Evolutionary conservation across 495 filamentous ascomycete species (phyloP), one percentile per base, ranked within the genome.

Genomic region (Delitschia confertaspora): DNA sequence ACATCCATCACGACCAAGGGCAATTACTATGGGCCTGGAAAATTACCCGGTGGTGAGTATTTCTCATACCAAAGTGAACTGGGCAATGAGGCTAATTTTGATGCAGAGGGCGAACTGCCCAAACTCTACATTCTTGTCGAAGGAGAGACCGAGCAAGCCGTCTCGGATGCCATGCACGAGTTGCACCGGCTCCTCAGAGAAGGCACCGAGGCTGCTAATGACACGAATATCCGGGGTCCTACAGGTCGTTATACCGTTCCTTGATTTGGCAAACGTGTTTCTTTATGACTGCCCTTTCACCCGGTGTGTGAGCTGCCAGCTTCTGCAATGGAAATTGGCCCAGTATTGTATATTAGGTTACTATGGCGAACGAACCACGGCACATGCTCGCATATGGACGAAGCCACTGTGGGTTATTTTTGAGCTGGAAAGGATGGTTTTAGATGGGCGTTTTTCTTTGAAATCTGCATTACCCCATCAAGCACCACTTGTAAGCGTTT

Each of bases 1-100:
- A 95, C 88, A 5, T 93, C 85, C 3, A 99, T 99, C 63, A 99
- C 91, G 0, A 95, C 86, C 32, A 99, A 99, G 65, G 91, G 91
- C 42, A 89, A 69, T 42, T 96, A 82, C 64, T 96, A 95, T 52
- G 62, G 80, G 1, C 35, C 78, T 1, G 91, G 88, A 39, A 94
- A 91, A 61, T 78, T 82, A 44, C 85, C 84, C 10, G 24, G 13
- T n/a, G 48, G 41, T 33, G 36, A 44, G 41, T 10, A 3, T 26
- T n/a, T n/a, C n/a, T n/a, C n/a, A n/a, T n/a, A n/a, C n/a, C n/a
- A n/a, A n/a, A n/a, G n/a, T n/a, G n/a, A n/a, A n/a, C n/a, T n/a
- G n/a, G n/a, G n/a, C n/a, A 23, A 19, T 25, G 5, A 21, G 9
- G 5, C 43, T 38, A 47, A 47, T 3, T 10, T 26, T 18, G n/a